These are phyloP conservation scores for Mucuna pruriens DNA, from an alignment of 306 rosid species.

Conservation along the genomic window DNA sequence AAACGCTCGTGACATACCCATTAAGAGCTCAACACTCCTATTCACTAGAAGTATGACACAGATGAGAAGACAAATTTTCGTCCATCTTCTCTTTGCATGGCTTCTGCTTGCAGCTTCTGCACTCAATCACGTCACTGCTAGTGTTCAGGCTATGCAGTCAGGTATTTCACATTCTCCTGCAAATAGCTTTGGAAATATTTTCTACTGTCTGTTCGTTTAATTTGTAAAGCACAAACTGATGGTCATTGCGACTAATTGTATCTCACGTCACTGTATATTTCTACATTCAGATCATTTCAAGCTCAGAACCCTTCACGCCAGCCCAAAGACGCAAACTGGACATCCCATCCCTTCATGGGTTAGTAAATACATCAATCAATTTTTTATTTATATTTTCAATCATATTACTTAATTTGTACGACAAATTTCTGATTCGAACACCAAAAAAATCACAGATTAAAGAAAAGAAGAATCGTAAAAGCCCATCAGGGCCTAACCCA, in stretches of 20 bases:
- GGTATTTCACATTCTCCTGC: constrained; percentile 49
- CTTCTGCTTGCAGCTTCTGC: constrained; percentile 65
- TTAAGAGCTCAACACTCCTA: constrained; percentile 34
- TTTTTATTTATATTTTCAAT: not conserved
- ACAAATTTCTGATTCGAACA: not conserved
- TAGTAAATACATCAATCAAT: constrained; percentile 9
- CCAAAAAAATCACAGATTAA: constrained; percentile 47
- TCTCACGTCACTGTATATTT: constrained; percentile 20
- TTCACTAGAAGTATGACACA: constrained; percentile 47
- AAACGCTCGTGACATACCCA: constrained; percentile 34
- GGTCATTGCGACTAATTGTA: constrained; percentile 16
- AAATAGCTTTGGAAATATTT: not conserved
- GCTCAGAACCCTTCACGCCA: constrained; percentile 47
- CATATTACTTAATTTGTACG: not conserved
- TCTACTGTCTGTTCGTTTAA: not conserved
- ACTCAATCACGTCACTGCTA: constrained; percentile 38
- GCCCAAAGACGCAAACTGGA: constrained; percentile 44
- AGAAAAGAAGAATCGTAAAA: constrained; percentile 56
- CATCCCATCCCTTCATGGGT: constrained; percentile 53
- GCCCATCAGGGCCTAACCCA: constrained; percentile 88
- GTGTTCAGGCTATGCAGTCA: constrained; percentile 55
- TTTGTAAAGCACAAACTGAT: not conserved
- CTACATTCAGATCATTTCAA: constrained; percentile 58
- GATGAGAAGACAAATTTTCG: constrained; percentile 57
- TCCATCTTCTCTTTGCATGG: constrained; percentile 54